phyloP scores from a whole-genome alignment of 2,329 filamentous ascomycete genomes.

The Claviceps sorghi region DNA sequence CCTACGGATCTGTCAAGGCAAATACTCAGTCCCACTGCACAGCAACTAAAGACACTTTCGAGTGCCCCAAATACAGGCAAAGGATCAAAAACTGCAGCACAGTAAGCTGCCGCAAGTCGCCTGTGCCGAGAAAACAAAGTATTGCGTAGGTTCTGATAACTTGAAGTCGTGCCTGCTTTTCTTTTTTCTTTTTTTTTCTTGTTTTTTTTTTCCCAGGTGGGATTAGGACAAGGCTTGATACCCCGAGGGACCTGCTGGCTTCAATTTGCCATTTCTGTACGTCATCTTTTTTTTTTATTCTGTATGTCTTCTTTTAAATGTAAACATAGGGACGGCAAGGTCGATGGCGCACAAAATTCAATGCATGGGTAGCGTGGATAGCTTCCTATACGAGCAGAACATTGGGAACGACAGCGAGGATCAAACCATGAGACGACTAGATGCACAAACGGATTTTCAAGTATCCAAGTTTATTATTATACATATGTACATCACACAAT shows the following conservation, averaged over 20 bases:
- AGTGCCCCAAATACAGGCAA: slow-evolving; percentile 18
- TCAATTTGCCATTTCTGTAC: slow-evolving; percentile 3
- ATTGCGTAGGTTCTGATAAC: background rate
- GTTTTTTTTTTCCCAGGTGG: background rate
- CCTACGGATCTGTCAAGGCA: slow-evolving; percentile 31
- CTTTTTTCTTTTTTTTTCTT: background rate
- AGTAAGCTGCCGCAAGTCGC: slow-evolving; percentile 11
- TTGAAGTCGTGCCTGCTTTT: background rate
- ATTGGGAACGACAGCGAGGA: background rate
- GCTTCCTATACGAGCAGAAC: background rate
- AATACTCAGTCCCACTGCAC: slow-evolving; percentile 17
- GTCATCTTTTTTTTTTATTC: background rate
- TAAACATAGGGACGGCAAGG: background rate
- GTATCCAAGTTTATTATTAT: background rate
- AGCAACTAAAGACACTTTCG: slow-evolving; percentile 20
- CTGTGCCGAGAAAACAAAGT: background rate
- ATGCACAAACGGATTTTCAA: background rate
- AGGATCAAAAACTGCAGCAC: slow-evolving; percentile 21
- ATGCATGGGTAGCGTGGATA: slow-evolving; percentile 3
- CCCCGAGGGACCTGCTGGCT: slow-evolving; percentile 18
- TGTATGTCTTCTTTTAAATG: background rate
- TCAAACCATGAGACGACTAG: background rate
- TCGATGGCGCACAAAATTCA: background rate
- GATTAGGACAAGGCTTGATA: slow-evolving; percentile 22
- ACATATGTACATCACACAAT: background rate